Evolutionary conservation across 2,329 filamentous ascomycete species (phyloP).

Genomic region (Alternaria sp.): DNA sequence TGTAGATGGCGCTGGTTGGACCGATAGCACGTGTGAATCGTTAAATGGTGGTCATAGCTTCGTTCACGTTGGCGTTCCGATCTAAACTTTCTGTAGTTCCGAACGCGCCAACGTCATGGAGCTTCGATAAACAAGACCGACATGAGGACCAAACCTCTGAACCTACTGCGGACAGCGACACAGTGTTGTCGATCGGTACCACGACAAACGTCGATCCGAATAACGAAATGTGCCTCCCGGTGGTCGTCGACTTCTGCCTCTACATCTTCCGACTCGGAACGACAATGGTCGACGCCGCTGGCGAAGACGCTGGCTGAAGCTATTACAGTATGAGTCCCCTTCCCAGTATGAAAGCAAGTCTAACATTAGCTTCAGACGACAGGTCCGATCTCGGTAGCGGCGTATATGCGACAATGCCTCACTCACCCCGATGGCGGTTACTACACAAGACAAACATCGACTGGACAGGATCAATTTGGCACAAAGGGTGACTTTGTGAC

Average conservation of each 20-base stretch:
- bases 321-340: conserved; percentile 70
- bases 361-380: conserved; percentile 65
- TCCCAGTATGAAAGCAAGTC: neutral
- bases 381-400: conserved; percentile 87
- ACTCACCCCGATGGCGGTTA: conserved; percentile 91
- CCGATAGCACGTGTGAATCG: conserved; percentile 1
- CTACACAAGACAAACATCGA: conserved; percentile 76
- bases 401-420: conserved; percentile 98
- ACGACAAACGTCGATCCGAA: conserved; percentile 5
- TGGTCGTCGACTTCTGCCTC: conserved; percentile 42
- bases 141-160: conserved; percentile 42
- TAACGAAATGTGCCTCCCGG: conserved; percentile 38
- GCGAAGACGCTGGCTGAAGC: conserved; percentile 86
- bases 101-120: conserved; percentile 42
- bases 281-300: conserved; percentile 89
- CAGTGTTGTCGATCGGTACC: conserved; percentile 21
- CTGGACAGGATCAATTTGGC: conserved; percentile 87
- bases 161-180: conserved; percentile 29
- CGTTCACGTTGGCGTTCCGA: conserved; percentile 36
- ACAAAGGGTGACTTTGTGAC: conserved; percentile 93
- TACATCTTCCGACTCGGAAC: conserved; percentile 24
- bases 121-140: conserved; percentile 27
- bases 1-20: neutral
- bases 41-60: conserved; percentile 41
- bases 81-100: conserved; percentile 31